Evolutionary conservation across 2,329 filamentous ascomycete genomes (phyloP).

Genomic region (Fusarium sp.): DNA sequence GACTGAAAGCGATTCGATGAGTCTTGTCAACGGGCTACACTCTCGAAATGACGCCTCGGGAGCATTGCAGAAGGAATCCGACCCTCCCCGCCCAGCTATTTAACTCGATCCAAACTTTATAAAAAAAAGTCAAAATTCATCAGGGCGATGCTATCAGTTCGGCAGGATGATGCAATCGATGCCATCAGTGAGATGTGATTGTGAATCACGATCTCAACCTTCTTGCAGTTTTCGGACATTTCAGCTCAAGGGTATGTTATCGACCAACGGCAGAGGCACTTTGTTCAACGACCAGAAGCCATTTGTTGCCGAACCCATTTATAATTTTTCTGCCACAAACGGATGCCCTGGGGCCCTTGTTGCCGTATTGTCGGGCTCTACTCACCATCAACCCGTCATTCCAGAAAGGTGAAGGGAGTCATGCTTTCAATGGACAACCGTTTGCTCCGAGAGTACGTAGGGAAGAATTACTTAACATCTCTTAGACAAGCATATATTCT

Average conservation of each 20-base stretch:
- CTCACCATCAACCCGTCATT: too few relatives aligned
- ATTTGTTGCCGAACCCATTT: too few relatives aligned
- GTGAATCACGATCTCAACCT: background rate
- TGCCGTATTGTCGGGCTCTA: too few relatives aligned
- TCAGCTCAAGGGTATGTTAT: background rate
- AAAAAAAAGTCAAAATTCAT: background rate
- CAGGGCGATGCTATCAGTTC: too few relatives aligned
- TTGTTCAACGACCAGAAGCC: background rate
- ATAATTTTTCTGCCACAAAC: too few relatives aligned
- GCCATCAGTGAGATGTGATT: background rate
- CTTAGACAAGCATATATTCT: too few relatives aligned
- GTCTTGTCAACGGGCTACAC: background rate
- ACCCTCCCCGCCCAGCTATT: background rate
- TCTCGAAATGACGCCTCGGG: background rate
- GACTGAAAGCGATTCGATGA: background rate
- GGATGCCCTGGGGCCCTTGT: too few relatives aligned
- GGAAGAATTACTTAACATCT: too few relatives aligned
- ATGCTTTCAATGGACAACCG: too few relatives aligned
- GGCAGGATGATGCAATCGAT: background rate
- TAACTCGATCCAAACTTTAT: too few relatives aligned
- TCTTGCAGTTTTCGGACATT: background rate
- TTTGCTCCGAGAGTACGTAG: too few relatives aligned
- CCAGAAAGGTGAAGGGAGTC: too few relatives aligned
- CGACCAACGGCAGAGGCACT: background rate
- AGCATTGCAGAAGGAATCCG: background rate